Conservation (phyloP, 768 basidiomycete species). For the Tricholoma sp. region DNA sequence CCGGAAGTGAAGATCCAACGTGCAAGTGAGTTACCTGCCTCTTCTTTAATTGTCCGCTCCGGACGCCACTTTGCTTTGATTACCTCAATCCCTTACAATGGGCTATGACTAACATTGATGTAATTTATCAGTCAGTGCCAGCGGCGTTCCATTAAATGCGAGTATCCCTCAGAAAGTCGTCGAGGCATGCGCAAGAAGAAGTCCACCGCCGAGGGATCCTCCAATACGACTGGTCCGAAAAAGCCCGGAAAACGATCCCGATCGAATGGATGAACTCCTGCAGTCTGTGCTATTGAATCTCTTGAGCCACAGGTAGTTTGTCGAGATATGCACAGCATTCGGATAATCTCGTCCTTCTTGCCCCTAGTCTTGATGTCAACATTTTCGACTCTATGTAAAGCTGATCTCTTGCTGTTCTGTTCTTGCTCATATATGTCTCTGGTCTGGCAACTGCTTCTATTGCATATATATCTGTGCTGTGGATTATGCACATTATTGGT, state of each 20-base stretch:
- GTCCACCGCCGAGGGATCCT: slow-evolving; percentile 10
- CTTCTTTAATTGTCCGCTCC: slow-evolving; percentile 1
- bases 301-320: neutral
- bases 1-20: slow-evolving; percentile 48
- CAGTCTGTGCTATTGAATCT: neutral
- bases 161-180: slow-evolving; percentile 66
- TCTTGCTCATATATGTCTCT: neutral
- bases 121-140: slow-evolving; percentile 58
- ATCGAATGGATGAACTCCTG: neutral
- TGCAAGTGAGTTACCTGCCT: slow-evolving; percentile 53
- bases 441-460: neutral
- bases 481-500: neutral
- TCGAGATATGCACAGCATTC: neutral
- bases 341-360: neutral
- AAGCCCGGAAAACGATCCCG: slow-evolving; percentile 13
- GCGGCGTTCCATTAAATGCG: slow-evolving; percentile 62
- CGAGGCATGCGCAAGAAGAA: slow-evolving; percentile 63
- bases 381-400: neutral
- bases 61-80: slow-evolving; percentile 7
- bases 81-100: neutral
- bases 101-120: slow-evolving; percentile 1
- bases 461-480: neutral
- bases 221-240: slow-evolving; percentile 18
- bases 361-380: neutral
- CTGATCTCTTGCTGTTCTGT: neutral